These are phyloP conservation scores for Lumnitzera littorea DNA, from an alignment of 345 rosid species.

Conservation along the genomic window DNA sequence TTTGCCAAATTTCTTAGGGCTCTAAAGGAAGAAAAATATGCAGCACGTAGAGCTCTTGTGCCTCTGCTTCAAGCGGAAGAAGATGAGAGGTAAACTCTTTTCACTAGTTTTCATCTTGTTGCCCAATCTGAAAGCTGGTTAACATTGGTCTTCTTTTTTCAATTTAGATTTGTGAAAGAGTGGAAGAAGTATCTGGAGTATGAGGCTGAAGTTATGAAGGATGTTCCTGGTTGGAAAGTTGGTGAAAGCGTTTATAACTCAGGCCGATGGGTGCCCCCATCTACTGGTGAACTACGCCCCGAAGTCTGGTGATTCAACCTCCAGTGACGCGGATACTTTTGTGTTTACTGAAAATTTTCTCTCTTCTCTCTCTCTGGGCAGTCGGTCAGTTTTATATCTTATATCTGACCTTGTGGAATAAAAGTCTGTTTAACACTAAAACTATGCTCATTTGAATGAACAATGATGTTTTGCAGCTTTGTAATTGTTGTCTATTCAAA, in stretches of 20 bases:
- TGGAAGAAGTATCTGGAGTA: slow-evolving; percentile 96
- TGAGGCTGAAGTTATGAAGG: slow-evolving; percentile 99
- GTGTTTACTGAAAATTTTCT: too few relatives aligned
- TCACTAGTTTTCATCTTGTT: not conserved
- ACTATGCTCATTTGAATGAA: too few relatives aligned
- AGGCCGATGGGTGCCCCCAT: slow-evolving; percentile 99
- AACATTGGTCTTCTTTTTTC: not conserved
- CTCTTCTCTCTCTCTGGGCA: too few relatives aligned
- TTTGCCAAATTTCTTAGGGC: slow-evolving; percentile 45
- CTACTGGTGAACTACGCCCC: slow-evolving; percentile 95
- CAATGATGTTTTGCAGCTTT: too few relatives aligned
- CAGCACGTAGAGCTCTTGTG: slow-evolving; percentile 78
- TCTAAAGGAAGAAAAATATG: slow-evolving; percentile 89
- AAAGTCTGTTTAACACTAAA: too few relatives aligned
- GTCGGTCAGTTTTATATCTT: too few relatives aligned
- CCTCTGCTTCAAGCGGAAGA: slow-evolving; percentile 98
- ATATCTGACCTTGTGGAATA: too few relatives aligned
- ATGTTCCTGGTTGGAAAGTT: slow-evolving; percentile 98
- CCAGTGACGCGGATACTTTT: not conserved
- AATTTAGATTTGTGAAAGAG: slow-evolving; percentile 76
- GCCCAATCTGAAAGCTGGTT: not conserved
- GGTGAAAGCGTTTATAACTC: slow-evolving; percentile 94
- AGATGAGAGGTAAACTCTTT: slow-evolving; percentile 69
- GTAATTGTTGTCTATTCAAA: too few relatives aligned
- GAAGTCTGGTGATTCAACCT: slow-evolving; percentile 71